Evolutionary conservation across 2,329 filamentous ascomycete genomes (phyloP).

Genomic region (Geosmithia morbida): DNA sequence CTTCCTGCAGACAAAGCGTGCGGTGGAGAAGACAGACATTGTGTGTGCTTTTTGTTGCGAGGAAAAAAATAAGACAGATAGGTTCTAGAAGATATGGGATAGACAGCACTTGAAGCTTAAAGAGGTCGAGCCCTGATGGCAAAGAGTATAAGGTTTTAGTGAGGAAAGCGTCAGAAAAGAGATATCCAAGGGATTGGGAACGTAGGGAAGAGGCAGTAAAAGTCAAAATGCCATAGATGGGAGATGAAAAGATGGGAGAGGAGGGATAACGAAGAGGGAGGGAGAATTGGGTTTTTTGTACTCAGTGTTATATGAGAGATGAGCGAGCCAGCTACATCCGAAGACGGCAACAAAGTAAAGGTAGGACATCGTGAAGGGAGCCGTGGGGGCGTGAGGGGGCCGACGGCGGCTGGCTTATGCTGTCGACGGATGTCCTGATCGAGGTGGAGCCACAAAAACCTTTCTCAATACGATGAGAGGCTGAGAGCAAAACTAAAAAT

Average conservation of each 20-base stretch:
- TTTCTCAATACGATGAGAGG: background rate
- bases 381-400: too few relatives aligned
- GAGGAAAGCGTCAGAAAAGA: background rate
- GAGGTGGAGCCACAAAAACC: background rate
- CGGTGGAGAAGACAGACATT: background rate
- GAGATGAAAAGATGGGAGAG: background rate
- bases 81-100: background rate
- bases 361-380: background rate
- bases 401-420: background rate
- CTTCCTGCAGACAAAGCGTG: background rate
- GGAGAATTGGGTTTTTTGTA: background rate
- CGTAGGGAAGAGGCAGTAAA: background rate
- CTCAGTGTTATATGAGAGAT: background rate
- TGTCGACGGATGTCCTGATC: slow-evolving; percentile 1
- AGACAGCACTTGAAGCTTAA: too few relatives aligned
- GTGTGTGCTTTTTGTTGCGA: background rate
- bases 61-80: background rate
- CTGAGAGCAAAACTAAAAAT: background rate
- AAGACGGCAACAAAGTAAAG: background rate
- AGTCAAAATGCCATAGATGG: background rate
- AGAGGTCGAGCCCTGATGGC: too few relatives aligned
- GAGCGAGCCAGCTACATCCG: background rate
- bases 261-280: background rate
- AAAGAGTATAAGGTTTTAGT: background rate
- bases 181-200: background rate